Evolutionary conservation across 352 stramenopile genomes (phyloP), one percentile per base, ranked within the genome.

Genomic region (Phytopythium vexans): DNA sequence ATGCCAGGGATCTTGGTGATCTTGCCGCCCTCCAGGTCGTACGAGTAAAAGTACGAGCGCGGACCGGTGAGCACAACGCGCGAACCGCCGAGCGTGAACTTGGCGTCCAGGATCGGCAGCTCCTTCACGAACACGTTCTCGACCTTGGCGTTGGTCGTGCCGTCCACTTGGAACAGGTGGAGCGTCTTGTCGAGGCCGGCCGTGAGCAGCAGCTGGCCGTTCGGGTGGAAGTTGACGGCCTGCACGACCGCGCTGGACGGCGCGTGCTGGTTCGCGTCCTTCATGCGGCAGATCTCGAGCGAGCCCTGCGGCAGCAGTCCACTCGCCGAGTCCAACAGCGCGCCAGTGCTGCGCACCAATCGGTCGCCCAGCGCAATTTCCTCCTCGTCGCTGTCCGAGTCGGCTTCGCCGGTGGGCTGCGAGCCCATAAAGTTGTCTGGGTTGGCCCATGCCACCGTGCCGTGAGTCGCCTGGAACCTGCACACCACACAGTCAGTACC

Each of bases 31-130:
- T 93, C 83, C 16, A 98, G 77, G 75, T 99, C 95, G 70, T 98
- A 98, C 51, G 85, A 90, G 68, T 99, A 99, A 63, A 98, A 99
- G 69, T 97, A 98, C 39, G 92, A 80, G 38, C 96, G 90, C 31
- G 95, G 84, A 16, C 97, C 96, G 4, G 82, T 89, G 6, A 98
- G 62, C 15, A 99, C 74, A 11, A 97, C 87, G 57, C 94, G 76
- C 31, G 73, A 81, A 37, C 90, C 88, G 11, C 70, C 64, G 9
- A 78, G 46, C 14, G 88, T 86, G 61, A 97, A 98, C 68, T 86
- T 82, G 14, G 91, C 89, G 50, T 84, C 77, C 8, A 69, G 56
- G 9, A 98, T 95, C 3, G 94, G 92, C 44, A 98, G 58, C 49
- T 97, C 92, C 53, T 92, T 81, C 37, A 98, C 65, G 41, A 91